A percentile compares a stretch with the other conserved stretches of the same genome.
Evolutionary conservation across 192 early-diverging fungal genomes (phyloP).

Genomic region (Pilaira anomala): DNA sequence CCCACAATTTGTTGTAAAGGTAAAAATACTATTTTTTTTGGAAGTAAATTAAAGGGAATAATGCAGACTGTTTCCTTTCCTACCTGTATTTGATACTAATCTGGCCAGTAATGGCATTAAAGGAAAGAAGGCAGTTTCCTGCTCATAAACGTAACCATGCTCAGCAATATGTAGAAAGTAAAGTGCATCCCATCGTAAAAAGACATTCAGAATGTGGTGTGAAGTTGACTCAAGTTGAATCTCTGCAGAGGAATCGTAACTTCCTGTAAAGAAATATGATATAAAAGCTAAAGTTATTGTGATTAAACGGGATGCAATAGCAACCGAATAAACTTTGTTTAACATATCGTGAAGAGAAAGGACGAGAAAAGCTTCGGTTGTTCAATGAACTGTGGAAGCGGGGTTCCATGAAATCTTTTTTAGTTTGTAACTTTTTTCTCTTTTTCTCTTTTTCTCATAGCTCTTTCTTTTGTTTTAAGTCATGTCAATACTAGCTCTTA

Average conservation of each 20-base stretch:
- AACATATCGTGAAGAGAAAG: background rate
- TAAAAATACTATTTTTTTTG: slow-evolving; percentile 41
- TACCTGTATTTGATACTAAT: slow-evolving; percentile 41
- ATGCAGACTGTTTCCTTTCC: background rate
- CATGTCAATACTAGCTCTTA: too few species aligned
- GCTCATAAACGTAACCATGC: slow-evolving; percentile 80
- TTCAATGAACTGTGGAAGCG: too few species aligned
- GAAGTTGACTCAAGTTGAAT: background rate
- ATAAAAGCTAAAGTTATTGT: background rate
- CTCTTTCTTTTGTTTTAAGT: too few species aligned
- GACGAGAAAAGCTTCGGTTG: too few species aligned
- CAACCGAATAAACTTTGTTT: slow-evolving; percentile 11
- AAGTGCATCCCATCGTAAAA: slow-evolving; percentile 87
- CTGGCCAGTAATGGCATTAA: slow-evolving; percentile 66
- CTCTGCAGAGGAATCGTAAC: slow-evolving; percentile 21
- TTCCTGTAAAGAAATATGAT: slow-evolving; percentile 13
- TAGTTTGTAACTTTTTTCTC: too few species aligned
- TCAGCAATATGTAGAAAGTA: slow-evolving; percentile 81
- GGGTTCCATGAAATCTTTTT: too few species aligned
- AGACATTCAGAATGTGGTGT: slow-evolving; percentile 35
- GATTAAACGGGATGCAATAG: slow-evolving; percentile 4
- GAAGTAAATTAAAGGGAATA: background rate
- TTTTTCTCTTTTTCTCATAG: too few species aligned
- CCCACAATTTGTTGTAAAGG: slow-evolving; percentile 45
- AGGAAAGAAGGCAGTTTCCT: slow-evolving; percentile 89